These are phyloP conservation scores for Pseudovirgaria hyperparasitica DNA, from an alignment of 2,329 filamentous ascomycete species.

Conservation along the genomic window DNA sequence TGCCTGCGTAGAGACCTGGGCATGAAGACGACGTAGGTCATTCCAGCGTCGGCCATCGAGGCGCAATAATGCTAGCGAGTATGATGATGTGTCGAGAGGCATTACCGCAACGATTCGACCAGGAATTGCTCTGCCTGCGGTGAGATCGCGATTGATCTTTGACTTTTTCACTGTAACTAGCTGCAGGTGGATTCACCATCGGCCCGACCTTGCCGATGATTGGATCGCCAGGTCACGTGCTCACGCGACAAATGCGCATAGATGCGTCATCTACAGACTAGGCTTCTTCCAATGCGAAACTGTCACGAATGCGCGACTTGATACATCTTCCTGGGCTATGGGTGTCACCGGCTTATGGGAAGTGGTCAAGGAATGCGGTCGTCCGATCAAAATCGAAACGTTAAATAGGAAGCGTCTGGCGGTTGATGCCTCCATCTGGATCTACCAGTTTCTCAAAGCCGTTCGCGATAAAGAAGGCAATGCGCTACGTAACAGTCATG, in stretches of 20 bases:
- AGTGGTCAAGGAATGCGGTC: conserved; percentile 85
- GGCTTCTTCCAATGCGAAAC: no score
- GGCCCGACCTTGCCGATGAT: no score
- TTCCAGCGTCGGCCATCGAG: conserved; percentile 82
- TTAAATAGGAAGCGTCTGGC: conserved; percentile 93
- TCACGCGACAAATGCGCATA: no score
- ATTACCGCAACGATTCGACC: no score
- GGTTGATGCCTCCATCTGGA: conserved; percentile 98
- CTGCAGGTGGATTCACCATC: no score
- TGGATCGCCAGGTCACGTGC: no score
- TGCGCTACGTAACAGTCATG: conserved; percentile 85
- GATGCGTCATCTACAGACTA: no score
- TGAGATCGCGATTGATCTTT: no score
- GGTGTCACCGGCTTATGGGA: conserved; percentile 98
- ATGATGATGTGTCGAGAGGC: conserved; percentile 91
- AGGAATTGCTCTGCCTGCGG: no score
- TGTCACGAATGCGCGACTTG: no score
- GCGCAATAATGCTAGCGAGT: conserved; percentile 63
- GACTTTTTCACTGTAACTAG: no score
- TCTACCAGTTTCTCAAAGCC: conserved; percentile 98
- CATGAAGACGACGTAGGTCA: conserved; percentile 78
- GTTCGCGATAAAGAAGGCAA: conserved; percentile 98
- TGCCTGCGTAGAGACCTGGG: conserved; percentile 83
- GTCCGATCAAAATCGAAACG: conserved; percentile 90
- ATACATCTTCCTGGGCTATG: no score